Conservation (phyloP, 1,284 basidiomycete species). For the Exobasidium rhododendri region DNA sequence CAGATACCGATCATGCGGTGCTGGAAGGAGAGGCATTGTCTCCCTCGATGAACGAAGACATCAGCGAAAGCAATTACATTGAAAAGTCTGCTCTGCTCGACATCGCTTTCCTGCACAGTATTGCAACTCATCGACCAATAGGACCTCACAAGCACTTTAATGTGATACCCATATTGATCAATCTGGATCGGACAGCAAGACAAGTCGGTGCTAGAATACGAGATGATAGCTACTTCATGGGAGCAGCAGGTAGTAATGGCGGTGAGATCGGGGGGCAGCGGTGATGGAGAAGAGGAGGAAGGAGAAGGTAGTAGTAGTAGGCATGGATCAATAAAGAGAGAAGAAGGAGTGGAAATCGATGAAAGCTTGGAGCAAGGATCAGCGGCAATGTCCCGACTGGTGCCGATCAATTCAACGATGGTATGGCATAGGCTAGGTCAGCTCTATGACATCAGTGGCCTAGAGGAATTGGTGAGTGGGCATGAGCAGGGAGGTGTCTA, state of each 20-base stretch:
- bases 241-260: conserved; percentile 5
- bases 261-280: too few species aligned
- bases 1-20: too few species aligned
- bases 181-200: conserved; percentile 23
- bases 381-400: background rate
- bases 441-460: conserved; percentile 39
- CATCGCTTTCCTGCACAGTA: conserved; percentile 37
- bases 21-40: too few species aligned
- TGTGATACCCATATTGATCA: conserved; percentile 33
- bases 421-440: conserved; percentile 33
- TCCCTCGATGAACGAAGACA: too few species aligned
- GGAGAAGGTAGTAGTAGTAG: background rate
- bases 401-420: conserved; percentile 21
- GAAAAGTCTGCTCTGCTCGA: conserved; percentile 16
- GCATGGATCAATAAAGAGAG: conserved; percentile 21
- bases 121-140: conserved; percentile 36
- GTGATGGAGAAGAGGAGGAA: conserved; percentile 18
- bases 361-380: conserved; percentile 23
- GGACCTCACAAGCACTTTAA: conserved; percentile 48
- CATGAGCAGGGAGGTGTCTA: too few species aligned
- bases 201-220: conserved; percentile 18
- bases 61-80: conserved; percentile 1
- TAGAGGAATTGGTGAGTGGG: conserved; percentile 35
- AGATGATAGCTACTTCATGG: conserved; percentile 22
- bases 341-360: conserved; percentile 20